Evolutionary conservation across 1,284 basidiomycete species (phyloP), one percentile per base, ranked within the genome.

Genomic region (Boletellus deceptivus): DNA sequence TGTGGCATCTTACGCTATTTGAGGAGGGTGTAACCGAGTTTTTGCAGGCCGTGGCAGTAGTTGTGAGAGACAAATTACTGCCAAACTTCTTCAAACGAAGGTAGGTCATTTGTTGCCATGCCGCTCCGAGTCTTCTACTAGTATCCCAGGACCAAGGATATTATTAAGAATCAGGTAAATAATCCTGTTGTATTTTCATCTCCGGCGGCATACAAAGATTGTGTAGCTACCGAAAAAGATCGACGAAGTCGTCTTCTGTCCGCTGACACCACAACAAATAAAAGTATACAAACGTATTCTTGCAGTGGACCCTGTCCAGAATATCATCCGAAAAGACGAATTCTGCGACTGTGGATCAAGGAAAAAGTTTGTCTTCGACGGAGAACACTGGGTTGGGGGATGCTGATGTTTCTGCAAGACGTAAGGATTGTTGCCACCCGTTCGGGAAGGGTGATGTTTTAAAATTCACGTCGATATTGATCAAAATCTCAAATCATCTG

Each of bases 161-260:
- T 93, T 36, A 93, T 94, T 46, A 80, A 79, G 52, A 68, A 84
- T 46, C 88, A 87, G 70, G 84, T 82, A 56, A 25, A 55, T 39
- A 22, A 25, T 27, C 5, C 3, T 3, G 9, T 14, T 37, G 16
- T 29, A 8, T 16, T 34, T 35, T 22, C 18, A 2, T 4, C 25
- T n/a, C 36, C 45, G 47, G 1, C 35, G 18, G 34, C 6, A 39
- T 13, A 53, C 37, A 8, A 45, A 25, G 9, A 13, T 33, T 34
- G n/a, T 18, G 37, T 58, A 93, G 83, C 75, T 95, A 13, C 92
- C 92, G 0, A 73, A 75, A 56, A 95, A 95, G 72, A 80, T 76
- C 0, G 92, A 95, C 59, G 77, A 91, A 61, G 86, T 94, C n/a
- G 89, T 93, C 6, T 93, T 94, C 62, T 95, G 92, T 63, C 91